Conservation (phyloP, 202 grass and related monocot species). For the Cymbopogon flexuosus region DNA sequence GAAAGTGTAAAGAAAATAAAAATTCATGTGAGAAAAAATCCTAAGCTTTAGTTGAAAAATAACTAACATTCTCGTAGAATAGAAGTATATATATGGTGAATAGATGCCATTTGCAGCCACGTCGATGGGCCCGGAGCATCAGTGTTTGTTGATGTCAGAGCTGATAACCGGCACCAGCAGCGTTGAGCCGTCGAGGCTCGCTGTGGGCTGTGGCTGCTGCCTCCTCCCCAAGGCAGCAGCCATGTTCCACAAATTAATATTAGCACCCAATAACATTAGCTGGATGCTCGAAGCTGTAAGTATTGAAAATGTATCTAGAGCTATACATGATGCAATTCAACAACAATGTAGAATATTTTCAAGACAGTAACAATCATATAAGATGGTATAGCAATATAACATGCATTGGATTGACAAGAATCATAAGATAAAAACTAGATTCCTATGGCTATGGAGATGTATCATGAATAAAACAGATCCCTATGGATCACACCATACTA, state of each 20-base stretch:
- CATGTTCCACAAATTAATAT: neutral
- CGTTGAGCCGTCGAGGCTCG: too few species aligned
- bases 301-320: neutral
- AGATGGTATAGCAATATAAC: neutral
- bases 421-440: neutral
- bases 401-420: neutral
- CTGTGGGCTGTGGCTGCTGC: too few species aligned
- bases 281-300: neutral
- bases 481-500: conserved; percentile 19
- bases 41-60: neutral
- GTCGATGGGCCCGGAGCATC: too few species aligned
- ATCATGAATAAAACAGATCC: neutral
- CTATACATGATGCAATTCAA: neutral
- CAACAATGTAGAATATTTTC: neutral
- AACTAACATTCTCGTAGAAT: neutral
- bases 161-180: too few species aligned
- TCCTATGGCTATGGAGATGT: neutral
- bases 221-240: neutral
- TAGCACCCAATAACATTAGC: neutral
- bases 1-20: neutral
- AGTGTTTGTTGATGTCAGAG: too few species aligned
- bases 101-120: too few species aligned
- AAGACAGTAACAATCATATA: neutral
- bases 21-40: neutral
- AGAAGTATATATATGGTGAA: too few species aligned